Evolutionary conservation across 2,329 filamentous ascomycete genomes (phyloP), one percentile per base, ranked within the genome.

Genomic region (Fusarium foetens): DNA sequence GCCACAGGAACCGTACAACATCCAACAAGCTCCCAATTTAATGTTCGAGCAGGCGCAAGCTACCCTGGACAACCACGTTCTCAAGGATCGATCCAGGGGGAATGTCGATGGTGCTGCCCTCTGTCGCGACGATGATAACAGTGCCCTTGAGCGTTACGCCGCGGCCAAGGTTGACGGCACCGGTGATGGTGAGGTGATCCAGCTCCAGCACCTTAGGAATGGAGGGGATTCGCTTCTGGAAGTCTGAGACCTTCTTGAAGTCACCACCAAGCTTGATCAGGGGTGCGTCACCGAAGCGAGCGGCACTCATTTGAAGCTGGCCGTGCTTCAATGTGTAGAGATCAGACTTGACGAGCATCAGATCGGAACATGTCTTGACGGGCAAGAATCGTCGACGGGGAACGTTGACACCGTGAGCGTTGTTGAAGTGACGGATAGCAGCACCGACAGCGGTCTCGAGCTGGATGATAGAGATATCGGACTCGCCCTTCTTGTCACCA

Each of bases 181-280:
- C 96, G 39, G 96, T 99, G 79, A 99, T 97, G 80, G 96, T 99
- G 67, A 99, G 90, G 82, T 99, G 96, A 80, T 97, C 94, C 53
- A 96, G 90, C 86, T 97, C 94, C 75, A 96, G 90, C 77, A 97
- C 95, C 89, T 94, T 95, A 80, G 94, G 94, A 78, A 97, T 97
- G 73, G 92, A 94, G 16, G 92, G 88, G 76, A 97, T 95, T 81
- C 92, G 92, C 84, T 94, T 92, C 86, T 94, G 92, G 89, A 97
- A 97, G 87, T 94, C 96, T 3, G 95, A 98, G 42, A 99, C 96
- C 91, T 99, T 99, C 93, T 99, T 99, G 91, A 99, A 99, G 89
- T 99, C 96, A 80, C 91, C 91, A 78, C 96, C 96, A 60, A 99
- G 93, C 92, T 99, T 99, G 89, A 99, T 99, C 77, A 99, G 89